Conservation (phyloP, 352 stramenopile genomes). For the Saprolegnia diclina region DNA sequence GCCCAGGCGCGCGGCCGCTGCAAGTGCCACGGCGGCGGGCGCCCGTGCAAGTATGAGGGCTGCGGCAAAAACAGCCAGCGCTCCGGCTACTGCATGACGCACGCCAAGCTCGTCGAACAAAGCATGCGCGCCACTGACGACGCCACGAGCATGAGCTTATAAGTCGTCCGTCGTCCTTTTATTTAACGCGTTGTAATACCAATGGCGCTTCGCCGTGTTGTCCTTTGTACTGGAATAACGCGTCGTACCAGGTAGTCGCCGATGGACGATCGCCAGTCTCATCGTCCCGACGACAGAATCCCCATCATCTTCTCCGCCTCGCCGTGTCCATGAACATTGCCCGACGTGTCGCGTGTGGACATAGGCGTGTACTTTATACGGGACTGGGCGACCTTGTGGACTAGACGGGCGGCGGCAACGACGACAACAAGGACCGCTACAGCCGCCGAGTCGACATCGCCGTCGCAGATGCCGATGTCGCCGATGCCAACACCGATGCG, state of each 20-base stretch:
- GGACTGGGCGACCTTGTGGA: not conserved
- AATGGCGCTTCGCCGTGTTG: no score
- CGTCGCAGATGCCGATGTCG: no score
- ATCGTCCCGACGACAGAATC: not conserved
- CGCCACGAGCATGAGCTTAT: not conserved
- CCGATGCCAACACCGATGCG: no score
- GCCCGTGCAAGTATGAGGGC: slow-evolving; percentile 63
- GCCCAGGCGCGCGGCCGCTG: slow-evolving; percentile 73
- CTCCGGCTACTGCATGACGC: slow-evolving; percentile 70
- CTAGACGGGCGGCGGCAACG: not conserved
- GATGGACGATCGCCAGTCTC: no score
- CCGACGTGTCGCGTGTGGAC: not conserved
- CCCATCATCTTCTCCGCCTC: not conserved
- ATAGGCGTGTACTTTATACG: no score
- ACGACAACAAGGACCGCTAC: no score
- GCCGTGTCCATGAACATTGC: not conserved
- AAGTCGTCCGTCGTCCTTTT: not conserved
- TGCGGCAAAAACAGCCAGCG: slow-evolving; percentile 82
- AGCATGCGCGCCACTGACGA: not conserved
- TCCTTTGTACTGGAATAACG: no score
- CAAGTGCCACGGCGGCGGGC: slow-evolving; percentile 79
- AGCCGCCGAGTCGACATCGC: no score
- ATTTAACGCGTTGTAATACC: not conserved
- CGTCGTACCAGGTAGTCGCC: no score
- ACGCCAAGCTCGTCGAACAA: slow-evolving; percentile 31